phyloP scores from a whole-genome alignment of 2,329 filamentous ascomycete species.

The Coniochaeta sp. region DNA sequence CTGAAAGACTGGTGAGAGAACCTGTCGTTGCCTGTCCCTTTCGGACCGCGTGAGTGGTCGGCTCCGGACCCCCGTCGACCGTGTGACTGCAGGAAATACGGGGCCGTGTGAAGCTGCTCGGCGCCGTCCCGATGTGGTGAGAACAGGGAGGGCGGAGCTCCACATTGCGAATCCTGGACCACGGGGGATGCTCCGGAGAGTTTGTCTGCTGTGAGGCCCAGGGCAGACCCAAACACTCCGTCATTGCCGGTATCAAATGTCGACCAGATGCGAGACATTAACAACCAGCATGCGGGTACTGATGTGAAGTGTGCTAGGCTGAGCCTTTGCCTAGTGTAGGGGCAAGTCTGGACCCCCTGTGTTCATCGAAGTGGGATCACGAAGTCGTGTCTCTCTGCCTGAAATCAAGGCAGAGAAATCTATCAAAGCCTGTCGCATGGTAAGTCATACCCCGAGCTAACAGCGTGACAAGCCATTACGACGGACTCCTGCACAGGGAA shows the following conservation, averaged over 20 bases:
- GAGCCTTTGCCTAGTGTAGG: too few relatives aligned
- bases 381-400: not conserved
- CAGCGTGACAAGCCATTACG: not conserved
- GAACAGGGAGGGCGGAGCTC: too few relatives aligned
- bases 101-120: not conserved
- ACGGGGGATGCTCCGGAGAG: too few relatives aligned
- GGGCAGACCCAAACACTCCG: too few relatives aligned
- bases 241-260: too few relatives aligned
- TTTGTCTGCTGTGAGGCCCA: too few relatives aligned
- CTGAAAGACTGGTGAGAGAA: not conserved
- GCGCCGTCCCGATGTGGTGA: not conserved
- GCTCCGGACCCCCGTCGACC: not conserved
- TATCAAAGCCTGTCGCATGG: not conserved
- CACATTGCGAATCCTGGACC: too few relatives aligned
- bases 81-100: not conserved
- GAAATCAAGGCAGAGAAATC: not conserved
- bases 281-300: too few relatives aligned
- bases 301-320: too few relatives aligned
- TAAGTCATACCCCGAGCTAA: not conserved
- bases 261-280: too few relatives aligned
- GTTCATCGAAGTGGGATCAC: not conserved
- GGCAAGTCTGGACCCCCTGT: too few relatives aligned
- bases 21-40: not conserved
- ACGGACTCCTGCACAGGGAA: not conserved
- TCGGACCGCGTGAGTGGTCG: not conserved